phyloP scores from a whole-genome alignment of 1,139 yeast species.

The Pichia terricola region DNA sequence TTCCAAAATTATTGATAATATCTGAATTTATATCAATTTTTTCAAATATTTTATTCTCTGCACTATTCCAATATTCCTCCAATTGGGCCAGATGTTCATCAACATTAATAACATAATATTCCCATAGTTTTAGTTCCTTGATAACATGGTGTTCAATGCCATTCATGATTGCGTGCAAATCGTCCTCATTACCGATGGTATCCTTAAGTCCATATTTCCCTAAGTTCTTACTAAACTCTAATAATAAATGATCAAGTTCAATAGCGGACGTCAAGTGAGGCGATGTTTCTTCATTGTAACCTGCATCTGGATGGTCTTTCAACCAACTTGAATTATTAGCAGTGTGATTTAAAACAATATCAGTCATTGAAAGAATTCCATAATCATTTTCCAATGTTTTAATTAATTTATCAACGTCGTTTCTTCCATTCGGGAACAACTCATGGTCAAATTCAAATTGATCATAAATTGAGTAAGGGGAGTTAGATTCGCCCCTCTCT shows the following conservation, averaged over 20 bases:
- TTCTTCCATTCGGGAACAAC: conserved; percentile 41
- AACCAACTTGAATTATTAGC: conserved; percentile 87
- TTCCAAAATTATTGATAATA: conserved; percentile 36
- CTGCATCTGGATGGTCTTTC: conserved; percentile 77
- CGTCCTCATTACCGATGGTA: conserved; percentile 37
- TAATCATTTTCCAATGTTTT: conserved; percentile 43
- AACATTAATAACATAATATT: conserved; percentile 68
- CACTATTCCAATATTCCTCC: conserved; percentile 23
- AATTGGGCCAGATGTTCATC: conserved; percentile 28
- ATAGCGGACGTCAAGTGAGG: conserved; percentile 83
- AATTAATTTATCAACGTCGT: conserved; percentile 40
- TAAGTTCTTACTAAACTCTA: conserved; percentile 53
- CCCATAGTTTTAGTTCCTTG: conserved; percentile 68
- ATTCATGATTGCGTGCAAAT: conserved; percentile 49
- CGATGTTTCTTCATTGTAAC: conserved; percentile 78
- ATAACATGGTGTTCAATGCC: conserved; percentile 64
- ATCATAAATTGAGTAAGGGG: conserved; percentile 88
- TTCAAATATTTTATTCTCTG: conserved; percentile 7
- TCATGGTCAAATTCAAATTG: conserved; percentile 68
- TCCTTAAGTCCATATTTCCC: conserved; percentile 50
- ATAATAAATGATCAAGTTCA: conserved; percentile 62
- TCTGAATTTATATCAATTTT: conserved; percentile 29
- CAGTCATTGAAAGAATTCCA: conserved; percentile 70
- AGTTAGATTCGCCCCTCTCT: conserved; percentile 76
- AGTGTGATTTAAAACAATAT: conserved; percentile 91